Base-by-base conservation (phyloP, 495 filamentous ascomycete species). In the Penicillium pulvis region DNA sequence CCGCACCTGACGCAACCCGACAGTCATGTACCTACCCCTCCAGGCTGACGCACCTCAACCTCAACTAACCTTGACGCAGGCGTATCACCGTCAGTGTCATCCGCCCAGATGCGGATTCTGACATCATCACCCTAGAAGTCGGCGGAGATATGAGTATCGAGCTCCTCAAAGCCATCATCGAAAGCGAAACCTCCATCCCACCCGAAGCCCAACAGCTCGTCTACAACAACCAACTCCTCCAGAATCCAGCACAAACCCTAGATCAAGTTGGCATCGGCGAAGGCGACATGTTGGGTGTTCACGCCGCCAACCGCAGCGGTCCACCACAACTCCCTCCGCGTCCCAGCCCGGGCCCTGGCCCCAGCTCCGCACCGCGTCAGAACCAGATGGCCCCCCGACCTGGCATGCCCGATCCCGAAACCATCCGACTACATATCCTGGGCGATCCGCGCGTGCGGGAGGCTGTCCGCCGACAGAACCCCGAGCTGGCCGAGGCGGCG, bases 271-370 rank as follows among this genome's bases (percentile, higher is more conserved):
- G 87, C 10, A 90, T 98, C 62, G 84, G 78, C 28, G 90, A 96
- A 73, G 92, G 92, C 51, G 95, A 97, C 60, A 93, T 98, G 91
- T 79, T 98, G 39, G 91, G 88, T 12, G 81, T 97, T 51, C 88
- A 93, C 69, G 86, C 93, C 58, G 81, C 81, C 49, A 53, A 73
- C 44, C 65, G 61, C 31, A 44, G 26, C 3, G 53, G 43, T 19
- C 52, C 52, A 11, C 56, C 51, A 44, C 53, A 50, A 44, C 24
- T 42, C 16, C 42, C 49, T 33, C 42, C 19, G 44, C 41, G 39
- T n/a, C 16, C 39, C 5, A n/a, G 39, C 56, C 28, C 55, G 31
- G 30, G 56, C 44, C 47, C 62, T 39, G 20, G 52, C 35, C 20
- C 20, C 20, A 23, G 20, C 20, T 23, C 20, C 20, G 59, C 71